Evolutionary conservation across 148 eudicot genomes (phyloP), one percentile per base, ranked within the genome.

Genomic region (Nepenthes gracilis): DNA sequence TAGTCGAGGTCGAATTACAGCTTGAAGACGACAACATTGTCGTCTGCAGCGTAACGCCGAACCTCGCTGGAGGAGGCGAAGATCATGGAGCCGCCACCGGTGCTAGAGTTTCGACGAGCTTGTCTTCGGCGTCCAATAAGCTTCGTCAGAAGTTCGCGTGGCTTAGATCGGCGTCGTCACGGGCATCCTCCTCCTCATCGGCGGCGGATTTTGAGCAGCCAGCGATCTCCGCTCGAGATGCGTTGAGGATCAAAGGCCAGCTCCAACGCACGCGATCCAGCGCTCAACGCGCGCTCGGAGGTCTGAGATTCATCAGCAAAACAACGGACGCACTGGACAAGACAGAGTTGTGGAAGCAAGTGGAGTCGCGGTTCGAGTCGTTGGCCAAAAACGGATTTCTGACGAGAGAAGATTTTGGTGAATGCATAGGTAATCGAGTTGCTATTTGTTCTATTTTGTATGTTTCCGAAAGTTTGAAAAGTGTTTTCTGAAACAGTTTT

Each of bases 1-100:
- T 93, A 6, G 92, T 93, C 1, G 92, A 93, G 56, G 86, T 93
- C 38, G 93, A 94, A 33, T 62, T 93, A 32, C 88, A 86, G 69
- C 67, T 88, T 1, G 89, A 79, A 3, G 81, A 84, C 11, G 74
- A 83, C 34, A 76, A 81, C 50, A 77, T 84, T 62, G 72, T 81
- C 1, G 67, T 89, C 10, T 77, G 87, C 72, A 83, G 89, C 58
- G 87, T 89, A 4, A 72, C 88, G 1, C 96, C 93, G 1, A 64
- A 84, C 45, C 45, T 3, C 45, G 45, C 6, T 40, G 45, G 45
- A 3, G 45, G 8, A 4, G 45, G 45, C 45, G 45, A 40, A 8
- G 45, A 40, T 4, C 45, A 40, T 40, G 53, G 53, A 10, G 11
- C 10, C 2, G 53, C 10, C 53, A 11, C 10, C 45, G 6, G 45